Conservation (phyloP, 129 eudicot species). For the Flaveria linearis region DNA sequence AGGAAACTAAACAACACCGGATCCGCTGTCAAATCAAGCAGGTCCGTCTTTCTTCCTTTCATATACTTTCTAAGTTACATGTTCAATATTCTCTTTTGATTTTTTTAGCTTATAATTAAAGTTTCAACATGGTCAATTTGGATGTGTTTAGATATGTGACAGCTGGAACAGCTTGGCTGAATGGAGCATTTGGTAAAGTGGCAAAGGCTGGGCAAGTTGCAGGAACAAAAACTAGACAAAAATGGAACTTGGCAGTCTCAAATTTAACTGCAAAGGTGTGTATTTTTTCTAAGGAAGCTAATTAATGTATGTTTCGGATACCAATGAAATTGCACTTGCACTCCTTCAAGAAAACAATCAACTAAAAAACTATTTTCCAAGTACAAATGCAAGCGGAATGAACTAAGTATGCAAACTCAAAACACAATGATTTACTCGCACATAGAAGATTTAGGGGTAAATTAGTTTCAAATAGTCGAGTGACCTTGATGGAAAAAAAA, state of each 20-base stretch:
- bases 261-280: constrained; percentile 88
- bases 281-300: neutral
- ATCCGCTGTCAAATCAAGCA: constrained; percentile 98
- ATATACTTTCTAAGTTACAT: neutral
- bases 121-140: constrained; percentile 9
- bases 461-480: too few relatives aligned
- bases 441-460: neutral
- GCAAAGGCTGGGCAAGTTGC: constrained; percentile 98
- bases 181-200: constrained; percentile 91
- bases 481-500: too few relatives aligned
- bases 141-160: constrained; percentile 73
- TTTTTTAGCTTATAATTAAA: neutral
- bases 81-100: neutral
- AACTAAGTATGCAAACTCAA: neutral
- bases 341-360: neutral
- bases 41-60: constrained; percentile 38
- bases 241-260: constrained; percentile 77
- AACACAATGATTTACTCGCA: neutral
- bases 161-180: constrained; percentile 95
- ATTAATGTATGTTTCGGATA: neutral
- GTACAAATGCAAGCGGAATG: neutral
- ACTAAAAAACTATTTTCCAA: neutral
- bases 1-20: constrained; percentile 91
- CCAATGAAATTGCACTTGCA: neutral
- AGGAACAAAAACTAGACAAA: constrained; percentile 84